phyloP scores from a whole-genome alignment of 2,329 filamentous ascomycete species.

The Aspergillus sp. region DNA sequence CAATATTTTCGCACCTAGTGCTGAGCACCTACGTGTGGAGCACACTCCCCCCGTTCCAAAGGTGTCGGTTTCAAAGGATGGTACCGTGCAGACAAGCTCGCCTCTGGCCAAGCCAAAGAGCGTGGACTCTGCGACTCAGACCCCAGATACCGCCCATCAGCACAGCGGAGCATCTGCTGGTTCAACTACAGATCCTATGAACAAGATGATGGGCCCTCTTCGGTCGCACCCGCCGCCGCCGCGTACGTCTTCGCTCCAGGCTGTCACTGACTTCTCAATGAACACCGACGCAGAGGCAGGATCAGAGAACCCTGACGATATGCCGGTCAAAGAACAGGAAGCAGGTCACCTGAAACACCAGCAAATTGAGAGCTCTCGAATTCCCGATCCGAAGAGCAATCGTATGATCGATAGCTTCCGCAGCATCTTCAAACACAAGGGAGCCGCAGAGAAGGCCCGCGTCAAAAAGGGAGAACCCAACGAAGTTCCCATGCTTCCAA shows the following conservation, averaged over 20 bases:
- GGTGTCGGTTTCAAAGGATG: neutral
- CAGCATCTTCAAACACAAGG: constrained; percentile 12
- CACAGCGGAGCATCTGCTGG: neutral
- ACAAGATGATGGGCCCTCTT: neutral
- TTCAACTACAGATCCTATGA: neutral
- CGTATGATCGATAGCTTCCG: constrained; percentile 12
- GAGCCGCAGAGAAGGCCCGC: constrained; percentile 4
- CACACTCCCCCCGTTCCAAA: constrained; percentile 4
- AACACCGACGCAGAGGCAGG: neutral
- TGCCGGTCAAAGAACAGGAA: neutral
- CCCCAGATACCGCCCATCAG: neutral
- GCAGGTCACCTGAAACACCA: neutral
- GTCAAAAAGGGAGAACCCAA: constrained; percentile 2
- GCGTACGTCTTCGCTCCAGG: constrained; percentile 8
- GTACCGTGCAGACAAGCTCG: neutral
- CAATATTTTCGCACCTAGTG: constrained; percentile 2
- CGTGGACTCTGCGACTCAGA: neutral
- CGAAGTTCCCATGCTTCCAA: neutral
- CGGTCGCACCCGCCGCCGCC: constrained; percentile 8
- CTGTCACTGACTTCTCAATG: constrained; percentile 5
- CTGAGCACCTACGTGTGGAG: neutral
- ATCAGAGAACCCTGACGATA: neutral
- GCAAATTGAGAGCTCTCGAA: neutral
- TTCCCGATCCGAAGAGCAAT: constrained; percentile 9
- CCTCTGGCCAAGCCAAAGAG: neutral